These are phyloP conservation scores for Pichia kluyveri DNA, from an alignment of 805 yeast species.

Conservation along the genomic window DNA sequence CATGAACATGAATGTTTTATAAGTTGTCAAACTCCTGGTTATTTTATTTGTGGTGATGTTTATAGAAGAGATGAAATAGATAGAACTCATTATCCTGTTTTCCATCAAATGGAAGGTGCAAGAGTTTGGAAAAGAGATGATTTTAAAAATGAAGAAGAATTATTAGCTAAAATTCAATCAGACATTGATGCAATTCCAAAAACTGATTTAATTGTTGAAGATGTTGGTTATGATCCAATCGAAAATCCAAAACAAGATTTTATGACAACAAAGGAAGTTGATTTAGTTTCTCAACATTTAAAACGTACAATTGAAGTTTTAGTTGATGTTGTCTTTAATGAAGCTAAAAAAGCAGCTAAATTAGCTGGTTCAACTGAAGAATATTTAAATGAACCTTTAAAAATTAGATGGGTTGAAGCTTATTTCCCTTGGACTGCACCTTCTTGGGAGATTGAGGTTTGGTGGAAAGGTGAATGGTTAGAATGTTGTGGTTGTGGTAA, in stretches of 20 bases:
- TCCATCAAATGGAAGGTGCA: slow-evolving; percentile 98
- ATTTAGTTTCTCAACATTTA: slow-evolving; percentile 64
- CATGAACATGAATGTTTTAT: slow-evolving; percentile 86
- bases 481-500: slow-evolving; percentile 96
- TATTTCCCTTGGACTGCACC: slow-evolving; percentile 99
- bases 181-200: slow-evolving; percentile 63
- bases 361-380: slow-evolving; percentile 52
- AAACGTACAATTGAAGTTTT: slow-evolving; percentile 79
- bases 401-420: slow-evolving; percentile 90
- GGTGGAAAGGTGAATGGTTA: slow-evolving; percentile 98
- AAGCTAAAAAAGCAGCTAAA: slow-evolving; percentile 54
- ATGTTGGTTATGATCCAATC: slow-evolving; percentile 45
- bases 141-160: slow-evolving; percentile 18
- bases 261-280: slow-evolving; percentile 63
- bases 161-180: slow-evolving; percentile 36
- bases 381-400: slow-evolving; percentile 64
- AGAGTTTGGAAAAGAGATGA: slow-evolving; percentile 62
- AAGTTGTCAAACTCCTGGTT: slow-evolving; percentile 65
- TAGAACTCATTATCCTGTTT: slow-evolving; percentile 92
- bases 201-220: slow-evolving; percentile 68
- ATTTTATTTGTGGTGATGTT: slow-evolving; percentile 90
- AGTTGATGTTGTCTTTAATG: slow-evolving; percentile 73
- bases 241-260: slow-evolving; percentile 73
- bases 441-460: slow-evolving; percentile 95
- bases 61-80: slow-evolving; percentile 94